Conservation (phyloP, 192 early-diverging fungal species). For the Coemansia sp. region DNA sequence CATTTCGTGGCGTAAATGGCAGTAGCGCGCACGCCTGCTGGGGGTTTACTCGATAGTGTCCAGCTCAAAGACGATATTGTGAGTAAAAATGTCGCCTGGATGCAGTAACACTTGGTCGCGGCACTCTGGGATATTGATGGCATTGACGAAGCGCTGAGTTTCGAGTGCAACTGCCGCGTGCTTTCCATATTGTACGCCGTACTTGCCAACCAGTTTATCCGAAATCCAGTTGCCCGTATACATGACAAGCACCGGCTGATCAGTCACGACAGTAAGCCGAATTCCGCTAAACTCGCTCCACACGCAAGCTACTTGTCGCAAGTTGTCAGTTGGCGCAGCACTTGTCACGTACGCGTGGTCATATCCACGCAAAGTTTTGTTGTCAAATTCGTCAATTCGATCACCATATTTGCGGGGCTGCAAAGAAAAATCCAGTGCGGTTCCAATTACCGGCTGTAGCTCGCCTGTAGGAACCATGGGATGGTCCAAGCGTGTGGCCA, state of each 20-base stretch:
- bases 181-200: slow-evolving; percentile 47
- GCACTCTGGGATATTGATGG: slow-evolving; percentile 61
- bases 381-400: slow-evolving; percentile 55
- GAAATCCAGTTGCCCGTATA: slow-evolving; percentile 82
- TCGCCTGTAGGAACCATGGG: slow-evolving; percentile 74
- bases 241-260: slow-evolving; percentile 75
- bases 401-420: slow-evolving; percentile 56
- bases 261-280: slow-evolving; percentile 61
- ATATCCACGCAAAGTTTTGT: slow-evolving; percentile 61
- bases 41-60: slow-evolving; percentile 9
- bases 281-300: slow-evolving; percentile 63
- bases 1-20: neutral
- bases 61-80: slow-evolving; percentile 55
- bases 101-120: slow-evolving; percentile 56
- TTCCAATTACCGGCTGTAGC: slow-evolving; percentile 41
- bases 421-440: slow-evolving; percentile 59
- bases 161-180: slow-evolving; percentile 74
- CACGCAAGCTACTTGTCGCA: slow-evolving; percentile 50
- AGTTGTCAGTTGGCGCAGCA: slow-evolving; percentile 10
- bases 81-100: slow-evolving; percentile 52
- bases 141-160: slow-evolving; percentile 61
- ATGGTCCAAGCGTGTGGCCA: slow-evolving; percentile 56
- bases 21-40: neutral
- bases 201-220: slow-evolving; percentile 47
- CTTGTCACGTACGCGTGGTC: slow-evolving; percentile 76